Base-by-base conservation (phyloP, 345 rosid species). In the Carallia brachiata region DNA sequence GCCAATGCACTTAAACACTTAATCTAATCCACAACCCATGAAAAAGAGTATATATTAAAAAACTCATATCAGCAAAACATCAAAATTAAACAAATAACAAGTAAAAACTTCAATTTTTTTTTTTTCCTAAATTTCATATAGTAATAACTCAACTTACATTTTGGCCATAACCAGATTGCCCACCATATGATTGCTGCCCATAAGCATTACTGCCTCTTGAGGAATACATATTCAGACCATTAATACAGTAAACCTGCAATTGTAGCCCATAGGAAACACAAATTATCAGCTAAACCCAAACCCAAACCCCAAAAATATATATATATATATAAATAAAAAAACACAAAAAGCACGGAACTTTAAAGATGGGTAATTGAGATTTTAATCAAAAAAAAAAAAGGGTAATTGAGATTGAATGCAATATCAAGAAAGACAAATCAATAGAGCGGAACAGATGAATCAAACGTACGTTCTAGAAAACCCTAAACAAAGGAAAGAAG, bases 81-180 rank as follows among this genome's bases (percentile, higher is more conserved):
- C 65, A 10, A 28, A 36, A 27, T 30, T 34, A 0, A 27, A 2
- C 15, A 27, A 54, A 1, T 31, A 36, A 65, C 18, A 13, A 63
- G 54, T 1, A 36, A 28, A 67, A 8, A 28, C 6, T 12, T 12
- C 54, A 34, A 56, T 2, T 60, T 48, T 57, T 47, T 17, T 12
- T 36, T 9, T 57, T 7, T 27, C 5, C 23, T 18, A 19, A n/a
- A 59, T 10, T 47, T 17, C 6, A 60, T 48, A 47, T 34, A 15
- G 13, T 61, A 30, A 6, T 55, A 28, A 69, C 97, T 90, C 55
- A 28, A 69, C 97, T 90, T 77, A 92, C 97, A 75, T 85, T 90
- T 71, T 90, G 97, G 39, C 73, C 82, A 70, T 90, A 95, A n/a
- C 88, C 91, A 39, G 97, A 91, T 75, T 90, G 97, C 5, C 84